Conservation (phyloP, 163 green algal species). For the Scenedesmus sp. region DNA sequence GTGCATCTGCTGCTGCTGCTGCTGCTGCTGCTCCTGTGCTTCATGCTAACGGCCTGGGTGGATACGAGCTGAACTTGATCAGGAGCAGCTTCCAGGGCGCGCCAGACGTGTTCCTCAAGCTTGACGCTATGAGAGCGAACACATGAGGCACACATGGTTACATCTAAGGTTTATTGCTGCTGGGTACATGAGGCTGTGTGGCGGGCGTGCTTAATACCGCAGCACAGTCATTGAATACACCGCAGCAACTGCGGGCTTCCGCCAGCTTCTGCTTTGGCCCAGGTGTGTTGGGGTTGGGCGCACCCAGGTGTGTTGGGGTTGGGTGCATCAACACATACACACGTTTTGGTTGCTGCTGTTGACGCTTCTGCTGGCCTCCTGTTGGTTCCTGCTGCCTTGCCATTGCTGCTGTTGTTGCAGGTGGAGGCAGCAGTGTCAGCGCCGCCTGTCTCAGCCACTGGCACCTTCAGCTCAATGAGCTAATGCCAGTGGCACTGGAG, state of each 20-base stretch:
- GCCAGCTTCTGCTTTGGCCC: no score
- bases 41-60: slow-evolving; percentile 89
- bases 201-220: no score
- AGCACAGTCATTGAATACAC: no score
- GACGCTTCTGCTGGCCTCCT: neutral
- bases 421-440: slow-evolving; percentile 38
- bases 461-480: slow-evolving; percentile 27
- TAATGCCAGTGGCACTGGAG: neutral
- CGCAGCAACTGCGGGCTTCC: no score
- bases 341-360: neutral
- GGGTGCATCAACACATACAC: no score
- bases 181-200: no score
- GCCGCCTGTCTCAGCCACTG: slow-evolving; percentile 31
- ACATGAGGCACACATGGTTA: no score
- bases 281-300: no score
- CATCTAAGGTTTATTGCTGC: no score
- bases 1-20: neutral
- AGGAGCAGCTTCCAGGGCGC: slow-evolving; percentile 85
- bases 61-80: slow-evolving; percentile 91
- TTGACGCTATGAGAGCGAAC: slow-evolving; percentile 59
- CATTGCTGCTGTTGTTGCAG: neutral
- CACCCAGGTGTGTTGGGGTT: no score
- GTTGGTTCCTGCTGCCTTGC: neutral
- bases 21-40: slow-evolving; percentile 40
- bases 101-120: slow-evolving; percentile 75